Evolutionary conservation across 768 basidiomycete species (phyloP).

Genomic region (Boletus tomentosulus): DNA sequence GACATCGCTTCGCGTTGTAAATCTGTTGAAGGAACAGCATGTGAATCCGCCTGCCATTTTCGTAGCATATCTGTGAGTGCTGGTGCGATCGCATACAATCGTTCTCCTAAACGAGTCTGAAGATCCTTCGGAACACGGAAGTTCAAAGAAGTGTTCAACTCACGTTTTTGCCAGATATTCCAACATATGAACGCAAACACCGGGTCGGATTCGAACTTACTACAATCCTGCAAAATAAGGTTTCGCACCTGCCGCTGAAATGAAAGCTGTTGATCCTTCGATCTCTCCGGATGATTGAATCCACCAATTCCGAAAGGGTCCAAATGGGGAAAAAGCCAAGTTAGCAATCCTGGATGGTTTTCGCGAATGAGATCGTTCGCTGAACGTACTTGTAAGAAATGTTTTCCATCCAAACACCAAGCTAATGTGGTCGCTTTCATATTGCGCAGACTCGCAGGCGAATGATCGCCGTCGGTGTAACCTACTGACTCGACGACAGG

Average conservation of each 20-base stretch:
- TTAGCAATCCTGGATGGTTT: not conserved
- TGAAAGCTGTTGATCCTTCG: too few relatives aligned
- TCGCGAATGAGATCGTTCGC: not conserved
- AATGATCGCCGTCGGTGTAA: not conserved
- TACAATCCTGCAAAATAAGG: too few relatives aligned
- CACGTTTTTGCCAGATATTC: not conserved
- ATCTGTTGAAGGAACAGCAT: not conserved
- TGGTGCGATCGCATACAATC: not conserved
- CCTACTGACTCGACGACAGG: not conserved
- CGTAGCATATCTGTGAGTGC: not conserved
- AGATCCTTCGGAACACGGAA: not conserved
- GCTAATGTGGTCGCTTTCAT: not conserved
- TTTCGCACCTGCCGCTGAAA: too few relatives aligned
- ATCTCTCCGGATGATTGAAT: not conserved
- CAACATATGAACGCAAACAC: not conserved
- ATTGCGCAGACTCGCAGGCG: not conserved
- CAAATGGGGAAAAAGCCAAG: not conserved
- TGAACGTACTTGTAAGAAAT: not conserved
- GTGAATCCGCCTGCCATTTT: not conserved
- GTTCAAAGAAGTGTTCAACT: not conserved
- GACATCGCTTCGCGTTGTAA: not conserved
- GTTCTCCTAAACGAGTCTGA: not conserved
- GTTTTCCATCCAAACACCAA: not conserved
- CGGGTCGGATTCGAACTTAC: too few relatives aligned
- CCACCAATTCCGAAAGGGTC: not conserved